Evolutionary conservation across 768 basidiomycete genomes (phyloP).

Genomic region (Lentinus tigrinus): DNA sequence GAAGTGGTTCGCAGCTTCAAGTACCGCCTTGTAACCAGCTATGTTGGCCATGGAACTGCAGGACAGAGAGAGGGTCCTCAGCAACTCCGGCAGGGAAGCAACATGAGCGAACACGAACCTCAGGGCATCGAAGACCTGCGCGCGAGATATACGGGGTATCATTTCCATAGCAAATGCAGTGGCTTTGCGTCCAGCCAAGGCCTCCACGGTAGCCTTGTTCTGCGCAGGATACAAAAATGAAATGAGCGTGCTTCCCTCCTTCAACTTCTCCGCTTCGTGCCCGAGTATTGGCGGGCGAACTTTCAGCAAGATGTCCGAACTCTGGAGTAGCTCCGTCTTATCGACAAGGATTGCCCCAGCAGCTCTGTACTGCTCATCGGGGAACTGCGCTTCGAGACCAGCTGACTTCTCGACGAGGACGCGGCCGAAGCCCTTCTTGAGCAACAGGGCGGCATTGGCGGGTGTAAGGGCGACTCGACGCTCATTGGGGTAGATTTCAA

Average conservation of each 20-base stretch:
- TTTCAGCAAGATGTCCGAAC: slow-evolving; percentile 81
- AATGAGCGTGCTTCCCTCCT: slow-evolving; percentile 75
- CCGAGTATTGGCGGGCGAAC: slow-evolving; percentile 72
- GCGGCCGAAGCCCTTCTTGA: slow-evolving; percentile 78
- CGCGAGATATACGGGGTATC: slow-evolving; percentile 89
- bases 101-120: slow-evolving; percentile 45
- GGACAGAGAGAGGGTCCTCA: neutral
- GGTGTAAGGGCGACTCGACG: slow-evolving; percentile 81
- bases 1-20: slow-evolving; percentile 89
- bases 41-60: slow-evolving; percentile 90
- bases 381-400: slow-evolving; percentile 72
- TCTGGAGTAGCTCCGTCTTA: slow-evolving; percentile 63
- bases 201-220: slow-evolving; percentile 73
- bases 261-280: slow-evolving; percentile 61
- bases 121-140: slow-evolving; percentile 86
- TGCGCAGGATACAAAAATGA: slow-evolving; percentile 84
- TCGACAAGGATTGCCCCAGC: slow-evolving; percentile 82
- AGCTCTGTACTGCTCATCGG: slow-evolving; percentile 74
- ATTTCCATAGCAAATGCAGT: slow-evolving; percentile 89
- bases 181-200: slow-evolving; percentile 60
- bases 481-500: slow-evolving; percentile 76
- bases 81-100: too few species aligned
- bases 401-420: slow-evolving; percentile 75
- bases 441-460: slow-evolving; percentile 67
- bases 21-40: slow-evolving; percentile 88